A percentile compares a stretch with the other conserved stretches of the same genome.
Evolutionary conservation across 768 basidiomycete genomes (phyloP).

Genomic region (Pisolithus albus): DNA sequence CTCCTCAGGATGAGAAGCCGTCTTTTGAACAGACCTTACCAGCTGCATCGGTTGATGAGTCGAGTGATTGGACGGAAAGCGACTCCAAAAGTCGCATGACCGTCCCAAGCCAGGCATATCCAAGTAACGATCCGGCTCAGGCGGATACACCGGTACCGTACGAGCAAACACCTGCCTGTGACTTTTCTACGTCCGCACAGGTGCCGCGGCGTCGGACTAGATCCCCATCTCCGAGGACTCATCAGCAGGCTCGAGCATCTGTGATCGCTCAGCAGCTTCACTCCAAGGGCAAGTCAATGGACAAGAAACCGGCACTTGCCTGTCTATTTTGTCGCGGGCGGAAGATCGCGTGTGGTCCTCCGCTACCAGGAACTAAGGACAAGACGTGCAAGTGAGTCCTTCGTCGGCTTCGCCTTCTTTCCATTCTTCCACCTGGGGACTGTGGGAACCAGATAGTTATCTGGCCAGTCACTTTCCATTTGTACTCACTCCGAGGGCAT

Average conservation of each 20-base stretch:
- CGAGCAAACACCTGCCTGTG: constrained; percentile 9
- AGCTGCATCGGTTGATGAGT: neutral
- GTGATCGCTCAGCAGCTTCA: constrained; percentile 7
- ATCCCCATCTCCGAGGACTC: constrained; percentile 21
- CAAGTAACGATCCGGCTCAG: constrained; percentile 10
- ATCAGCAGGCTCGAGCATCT: neutral
- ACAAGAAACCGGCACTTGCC: constrained; percentile 56
- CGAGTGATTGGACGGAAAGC: constrained; percentile 17
- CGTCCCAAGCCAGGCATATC: constrained; percentile 11
- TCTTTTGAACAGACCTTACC: constrained; percentile 1
- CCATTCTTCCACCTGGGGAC: neutral
- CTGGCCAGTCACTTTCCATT: no score
- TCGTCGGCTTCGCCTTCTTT: neutral
- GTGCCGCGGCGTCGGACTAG: constrained; percentile 18
- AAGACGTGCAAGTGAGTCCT: constrained; percentile 60
- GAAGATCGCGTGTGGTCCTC: constrained; percentile 65
- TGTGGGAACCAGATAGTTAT: neutral
- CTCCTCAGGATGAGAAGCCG: constrained; percentile 13
- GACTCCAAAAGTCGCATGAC: constrained; percentile 1
- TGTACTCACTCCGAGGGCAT: no score
- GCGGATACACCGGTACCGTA: constrained; percentile 1
- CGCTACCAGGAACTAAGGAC: constrained; percentile 44
- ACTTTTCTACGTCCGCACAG: constrained; percentile 12
- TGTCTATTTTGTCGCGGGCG: constrained; percentile 61
- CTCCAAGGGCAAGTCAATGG: constrained; percentile 18